These are phyloP conservation scores for Cryptomeria japonica DNA, from an alignment of 75 land plant species.

Conservation along the genomic window DNA sequence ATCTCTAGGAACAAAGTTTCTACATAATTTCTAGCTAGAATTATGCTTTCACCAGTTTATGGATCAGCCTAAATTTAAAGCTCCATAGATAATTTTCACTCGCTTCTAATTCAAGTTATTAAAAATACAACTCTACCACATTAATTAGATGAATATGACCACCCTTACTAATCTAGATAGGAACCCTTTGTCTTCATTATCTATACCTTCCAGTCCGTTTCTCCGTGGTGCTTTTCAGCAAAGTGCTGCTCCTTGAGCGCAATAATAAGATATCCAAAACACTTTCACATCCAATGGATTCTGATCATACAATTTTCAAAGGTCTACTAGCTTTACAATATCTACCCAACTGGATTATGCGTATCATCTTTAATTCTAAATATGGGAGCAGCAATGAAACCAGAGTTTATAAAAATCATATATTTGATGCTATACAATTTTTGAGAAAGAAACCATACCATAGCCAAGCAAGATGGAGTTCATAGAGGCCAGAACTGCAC, in stretches of 20 bases:
- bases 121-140: background rate
- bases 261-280: too few species aligned
- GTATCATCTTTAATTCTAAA: background rate
- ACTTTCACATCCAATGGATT: too few species aligned
- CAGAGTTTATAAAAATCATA: background rate
- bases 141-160: background rate
- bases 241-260: background rate
- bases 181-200: background rate
- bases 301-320: too few species aligned
- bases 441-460: conserved; percentile 30
- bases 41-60: too few species aligned
- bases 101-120: background rate
- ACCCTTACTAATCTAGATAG: background rate
- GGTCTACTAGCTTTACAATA: background rate
- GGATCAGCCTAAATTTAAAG: too few species aligned
- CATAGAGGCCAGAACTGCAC: conserved; percentile 77
- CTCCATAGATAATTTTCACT: background rate
- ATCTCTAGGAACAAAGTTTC: too few species aligned
- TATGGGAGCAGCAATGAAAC: background rate
- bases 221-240: background rate
- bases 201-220: background rate
- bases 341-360: background rate
- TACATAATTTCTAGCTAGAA: too few species aligned
- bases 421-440: background rate
- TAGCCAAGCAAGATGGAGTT: conserved; percentile 79